Conservation (phyloP, 2,329 filamentous ascomycete genomes). For the Tolypocladium album region DNA sequence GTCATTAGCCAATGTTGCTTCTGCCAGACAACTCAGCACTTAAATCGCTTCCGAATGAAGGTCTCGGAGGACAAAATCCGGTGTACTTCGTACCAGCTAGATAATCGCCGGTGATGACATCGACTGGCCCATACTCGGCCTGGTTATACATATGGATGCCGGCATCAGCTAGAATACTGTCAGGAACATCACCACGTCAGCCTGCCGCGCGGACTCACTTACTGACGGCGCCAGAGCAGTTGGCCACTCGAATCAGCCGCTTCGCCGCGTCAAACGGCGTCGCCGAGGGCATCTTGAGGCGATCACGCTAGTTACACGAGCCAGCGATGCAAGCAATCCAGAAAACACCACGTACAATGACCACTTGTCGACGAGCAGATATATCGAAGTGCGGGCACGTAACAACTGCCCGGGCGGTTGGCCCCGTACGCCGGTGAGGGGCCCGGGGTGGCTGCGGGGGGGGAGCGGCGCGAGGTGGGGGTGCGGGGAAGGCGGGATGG, state of each 20-base stretch:
- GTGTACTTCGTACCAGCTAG: slow-evolving; percentile 6
- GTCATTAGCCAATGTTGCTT: slow-evolving; percentile 15
- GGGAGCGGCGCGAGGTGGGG: no score
- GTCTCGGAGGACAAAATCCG: not conserved
- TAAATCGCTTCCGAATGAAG: no score
- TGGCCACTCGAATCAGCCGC: slow-evolving; percentile 12
- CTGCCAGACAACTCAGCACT: slow-evolving; percentile 11
- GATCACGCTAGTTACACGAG: not conserved
- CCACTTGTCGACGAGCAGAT: not conserved
- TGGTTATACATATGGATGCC: slow-evolving; percentile 17
- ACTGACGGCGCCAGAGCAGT: slow-evolving; percentile 14
- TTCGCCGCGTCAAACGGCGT: not conserved
- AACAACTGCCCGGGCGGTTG: no score
- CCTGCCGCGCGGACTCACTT: not conserved
- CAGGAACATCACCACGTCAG: not conserved
- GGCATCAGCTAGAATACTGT: slow-evolving; percentile 6
- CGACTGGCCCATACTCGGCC: slow-evolving; percentile 19
- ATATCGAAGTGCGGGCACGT: not conserved
- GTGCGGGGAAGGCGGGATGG: no score
- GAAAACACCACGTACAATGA: not conserved
- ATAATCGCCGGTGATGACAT: slow-evolving; percentile 40
- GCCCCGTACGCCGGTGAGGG: not conserved
- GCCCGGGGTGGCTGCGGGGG: not conserved
- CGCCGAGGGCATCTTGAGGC: not conserved
- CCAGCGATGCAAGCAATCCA: not conserved